These are phyloP conservation scores for Colletotrichum horii DNA, from an alignment of 2,329 filamentous ascomycete genomes.

Conservation along the genomic window DNA sequence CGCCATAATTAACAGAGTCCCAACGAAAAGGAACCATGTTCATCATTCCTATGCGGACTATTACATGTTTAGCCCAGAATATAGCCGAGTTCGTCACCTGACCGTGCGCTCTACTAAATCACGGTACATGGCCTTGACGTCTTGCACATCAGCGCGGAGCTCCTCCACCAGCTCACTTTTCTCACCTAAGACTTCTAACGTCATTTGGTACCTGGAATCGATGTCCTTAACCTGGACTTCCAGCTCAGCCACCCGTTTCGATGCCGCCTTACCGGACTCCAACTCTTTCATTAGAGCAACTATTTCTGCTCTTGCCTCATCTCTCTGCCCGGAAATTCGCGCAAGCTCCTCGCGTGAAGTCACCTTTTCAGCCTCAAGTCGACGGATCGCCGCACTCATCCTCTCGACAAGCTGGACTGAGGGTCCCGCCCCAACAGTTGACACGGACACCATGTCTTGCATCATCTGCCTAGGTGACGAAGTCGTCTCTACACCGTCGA, in stretches of 20 bases:
- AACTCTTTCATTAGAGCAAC: constrained; percentile 87
- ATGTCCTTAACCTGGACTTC: constrained; percentile 73
- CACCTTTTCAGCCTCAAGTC: constrained; percentile 90
- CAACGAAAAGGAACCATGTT: not conserved
- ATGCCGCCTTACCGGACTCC: constrained; percentile 69
- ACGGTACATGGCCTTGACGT: constrained; percentile 95
- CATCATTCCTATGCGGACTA: not conserved
- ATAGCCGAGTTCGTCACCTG: constrained; percentile 47
- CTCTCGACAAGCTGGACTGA: constrained; percentile 95
- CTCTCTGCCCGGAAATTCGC: constrained; percentile 81
- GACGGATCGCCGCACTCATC: constrained; percentile 91
- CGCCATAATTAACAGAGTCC: not conserved
- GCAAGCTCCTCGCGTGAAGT: constrained; percentile 85
- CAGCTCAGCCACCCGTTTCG: constrained; percentile 65
- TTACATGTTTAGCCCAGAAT: not conserved
- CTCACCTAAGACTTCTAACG: constrained; percentile 92
- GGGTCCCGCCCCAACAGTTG: constrained; percentile 87
- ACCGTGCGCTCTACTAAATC: constrained; percentile 88
- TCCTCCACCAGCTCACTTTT: constrained; percentile 96
- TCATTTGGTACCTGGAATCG: constrained; percentile 83
- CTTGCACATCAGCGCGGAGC: constrained; percentile 83
- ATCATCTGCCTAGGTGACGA: constrained; percentile 72
- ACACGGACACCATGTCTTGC: constrained; percentile 87
- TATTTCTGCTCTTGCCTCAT: constrained; percentile 92
- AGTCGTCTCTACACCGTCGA: constrained; percentile 59